Conservation (phyloP, 352 stramenopile genomes). For the Proteromonas lacertae region DNA sequence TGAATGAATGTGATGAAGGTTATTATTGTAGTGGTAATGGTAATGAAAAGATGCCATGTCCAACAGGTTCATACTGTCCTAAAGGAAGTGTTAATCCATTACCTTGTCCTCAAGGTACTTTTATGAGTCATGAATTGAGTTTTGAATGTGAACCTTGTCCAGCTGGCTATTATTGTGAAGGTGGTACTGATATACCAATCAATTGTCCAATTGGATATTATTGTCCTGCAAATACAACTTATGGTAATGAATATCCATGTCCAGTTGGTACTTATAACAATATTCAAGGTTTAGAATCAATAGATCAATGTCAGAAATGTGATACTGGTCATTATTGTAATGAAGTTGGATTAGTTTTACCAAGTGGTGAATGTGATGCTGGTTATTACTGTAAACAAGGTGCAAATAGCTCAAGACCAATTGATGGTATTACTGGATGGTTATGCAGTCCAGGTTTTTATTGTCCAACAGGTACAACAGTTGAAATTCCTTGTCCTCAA, state of each 20-base stretch:
- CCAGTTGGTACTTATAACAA: constrained; percentile 30
- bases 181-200: background rate
- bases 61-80: constrained; percentile 21
- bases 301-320: constrained; percentile 30
- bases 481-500: constrained; percentile 4
- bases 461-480: constrained; percentile 7
- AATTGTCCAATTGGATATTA: constrained; percentile 8
- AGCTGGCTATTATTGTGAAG: constrained; percentile 24
- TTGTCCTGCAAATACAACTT: constrained; percentile 5
- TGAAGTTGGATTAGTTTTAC: background rate
- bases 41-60: constrained; percentile 5
- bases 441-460: constrained; percentile 9
- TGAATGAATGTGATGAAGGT: constrained; percentile 6
- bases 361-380: constrained; percentile 3
- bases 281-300: constrained; percentile 22
- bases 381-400: constrained; percentile 14
- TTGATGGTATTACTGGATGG: background rate
- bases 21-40: constrained; percentile 10
- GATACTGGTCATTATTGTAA: constrained; percentile 15
- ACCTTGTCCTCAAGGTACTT: constrained; percentile 17
- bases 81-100: constrained; percentile 17
- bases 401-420: constrained; percentile 8
- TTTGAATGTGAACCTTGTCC: constrained; percentile 8
- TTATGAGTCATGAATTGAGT: constrained; percentile 6
- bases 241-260: constrained; percentile 28